Evolutionary conservation across 192 early-diverging fungal genomes (phyloP).

Genomic region (Gryganskiella cystojenkinii): DNA sequence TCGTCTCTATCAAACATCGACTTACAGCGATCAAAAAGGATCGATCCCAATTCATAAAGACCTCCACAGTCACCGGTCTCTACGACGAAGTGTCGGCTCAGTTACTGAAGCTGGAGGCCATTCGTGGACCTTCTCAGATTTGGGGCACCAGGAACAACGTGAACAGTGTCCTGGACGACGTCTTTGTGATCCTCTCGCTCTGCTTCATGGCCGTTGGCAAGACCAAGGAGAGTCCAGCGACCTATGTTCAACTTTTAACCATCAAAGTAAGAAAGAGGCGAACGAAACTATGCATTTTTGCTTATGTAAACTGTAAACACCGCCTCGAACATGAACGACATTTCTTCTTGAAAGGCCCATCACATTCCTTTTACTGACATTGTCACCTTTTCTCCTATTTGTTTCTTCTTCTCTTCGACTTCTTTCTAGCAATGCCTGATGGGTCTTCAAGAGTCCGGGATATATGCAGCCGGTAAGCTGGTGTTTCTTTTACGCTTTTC

Average conservation of each 20-base stretch:
- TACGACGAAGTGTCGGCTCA: constrained; percentile 70
- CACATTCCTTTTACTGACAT: not conserved
- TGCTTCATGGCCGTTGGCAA: constrained; percentile 83
- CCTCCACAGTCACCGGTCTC: constrained; percentile 68
- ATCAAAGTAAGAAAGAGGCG: constrained; percentile 75
- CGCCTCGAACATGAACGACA: not conserved
- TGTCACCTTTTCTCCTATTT: not conserved
- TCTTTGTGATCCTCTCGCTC: constrained; percentile 79
- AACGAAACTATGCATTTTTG: no score
- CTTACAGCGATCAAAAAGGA: constrained; percentile 81
- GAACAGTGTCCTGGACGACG: constrained; percentile 79
- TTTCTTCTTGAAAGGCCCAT: no score
- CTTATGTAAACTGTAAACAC: no score
- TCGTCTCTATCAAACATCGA: constrained; percentile 76
- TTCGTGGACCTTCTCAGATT: constrained; percentile 48
- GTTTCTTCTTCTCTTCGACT: not conserved
- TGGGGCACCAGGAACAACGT: constrained; percentile 59
- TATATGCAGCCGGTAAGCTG: constrained; percentile 41
- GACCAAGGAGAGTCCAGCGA: constrained; percentile 80
- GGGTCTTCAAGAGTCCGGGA: constrained; percentile 38
- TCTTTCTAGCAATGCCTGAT: constrained; percentile 36
- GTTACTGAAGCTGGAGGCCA: constrained; percentile 54
- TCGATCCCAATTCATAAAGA: constrained; percentile 71
- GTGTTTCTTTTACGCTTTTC: not conserved
- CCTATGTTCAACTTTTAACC: constrained; percentile 80